Conservation (phyloP, 495 filamentous ascomycete genomes). For the Cairneyella variabilis region DNA sequence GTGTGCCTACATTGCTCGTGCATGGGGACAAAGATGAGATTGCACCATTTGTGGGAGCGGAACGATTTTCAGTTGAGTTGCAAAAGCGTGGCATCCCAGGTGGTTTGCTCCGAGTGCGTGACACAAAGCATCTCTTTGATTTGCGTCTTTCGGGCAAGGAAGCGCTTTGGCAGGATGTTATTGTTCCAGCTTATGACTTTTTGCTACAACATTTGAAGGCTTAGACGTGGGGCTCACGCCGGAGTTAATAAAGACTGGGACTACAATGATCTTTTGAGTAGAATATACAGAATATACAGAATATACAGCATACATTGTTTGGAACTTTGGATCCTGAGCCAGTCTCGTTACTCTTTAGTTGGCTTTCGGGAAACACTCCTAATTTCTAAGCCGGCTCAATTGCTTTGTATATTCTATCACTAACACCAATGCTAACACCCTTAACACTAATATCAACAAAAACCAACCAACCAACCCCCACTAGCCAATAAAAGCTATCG, state of each 20-base stretch:
- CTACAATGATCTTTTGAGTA: too few species aligned
- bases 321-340: too few species aligned
- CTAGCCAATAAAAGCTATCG: too few species aligned
- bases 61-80: not conserved
- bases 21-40: conserved; percentile 6
- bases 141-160: not conserved
- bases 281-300: too few species aligned
- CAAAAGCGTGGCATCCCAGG: not conserved
- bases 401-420: too few species aligned
- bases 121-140: not conserved
- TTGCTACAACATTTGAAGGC: not conserved
- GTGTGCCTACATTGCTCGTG: not conserved
- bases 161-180: not conserved
- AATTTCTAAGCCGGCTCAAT: too few species aligned
- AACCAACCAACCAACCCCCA: too few species aligned
- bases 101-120: not conserved
- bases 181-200: not conserved
- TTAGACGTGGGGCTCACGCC: not conserved
- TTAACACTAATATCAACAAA: too few species aligned
- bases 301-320: too few species aligned
- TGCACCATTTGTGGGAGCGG: not conserved
- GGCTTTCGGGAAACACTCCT: too few species aligned
- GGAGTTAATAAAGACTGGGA: not conserved
- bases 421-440: too few species aligned
- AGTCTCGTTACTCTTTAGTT: too few species aligned